Evolutionary conservation across 305 asterid genomes (phyloP).

Genomic region (Fraxinus velutina): DNA sequence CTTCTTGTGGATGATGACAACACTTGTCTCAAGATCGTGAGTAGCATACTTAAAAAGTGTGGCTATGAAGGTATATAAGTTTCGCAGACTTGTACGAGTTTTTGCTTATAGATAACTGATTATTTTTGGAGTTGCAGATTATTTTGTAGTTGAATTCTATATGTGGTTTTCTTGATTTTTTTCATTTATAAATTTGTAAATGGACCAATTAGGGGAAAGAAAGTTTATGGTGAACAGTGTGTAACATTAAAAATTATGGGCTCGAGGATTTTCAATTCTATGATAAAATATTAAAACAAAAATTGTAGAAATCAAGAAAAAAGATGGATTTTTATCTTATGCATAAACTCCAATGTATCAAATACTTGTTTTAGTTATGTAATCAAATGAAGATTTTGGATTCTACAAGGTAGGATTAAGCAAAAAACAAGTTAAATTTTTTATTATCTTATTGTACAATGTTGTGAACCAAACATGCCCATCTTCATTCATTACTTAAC

Average conservation of each 20-base stretch:
- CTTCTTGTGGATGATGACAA: constrained; percentile 92
- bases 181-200: background rate
- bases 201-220: background rate
- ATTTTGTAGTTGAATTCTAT: background rate
- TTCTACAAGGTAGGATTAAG: background rate
- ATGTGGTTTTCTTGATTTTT: background rate
- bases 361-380: background rate
- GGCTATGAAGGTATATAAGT: constrained; percentile 57
- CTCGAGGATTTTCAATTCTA: background rate
- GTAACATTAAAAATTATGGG: background rate
- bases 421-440: background rate
- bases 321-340: constrained; percentile 26
- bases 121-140: constrained; percentile 8
- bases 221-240: background rate
- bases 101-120: constrained; percentile 7
- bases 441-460: background rate
- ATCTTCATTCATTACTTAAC: background rate
- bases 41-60: constrained; percentile 69
- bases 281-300: background rate
- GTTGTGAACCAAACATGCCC: background rate
- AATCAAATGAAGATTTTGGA: constrained; percentile 28
- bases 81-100: background rate
- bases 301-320: background rate
- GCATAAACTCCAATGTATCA: constrained; percentile 5
- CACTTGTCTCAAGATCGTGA: constrained; percentile 78